These are phyloP conservation scores for Komagataella ulmi DNA, from an alignment of 805 yeast genomes.

Conservation along the genomic window DNA sequence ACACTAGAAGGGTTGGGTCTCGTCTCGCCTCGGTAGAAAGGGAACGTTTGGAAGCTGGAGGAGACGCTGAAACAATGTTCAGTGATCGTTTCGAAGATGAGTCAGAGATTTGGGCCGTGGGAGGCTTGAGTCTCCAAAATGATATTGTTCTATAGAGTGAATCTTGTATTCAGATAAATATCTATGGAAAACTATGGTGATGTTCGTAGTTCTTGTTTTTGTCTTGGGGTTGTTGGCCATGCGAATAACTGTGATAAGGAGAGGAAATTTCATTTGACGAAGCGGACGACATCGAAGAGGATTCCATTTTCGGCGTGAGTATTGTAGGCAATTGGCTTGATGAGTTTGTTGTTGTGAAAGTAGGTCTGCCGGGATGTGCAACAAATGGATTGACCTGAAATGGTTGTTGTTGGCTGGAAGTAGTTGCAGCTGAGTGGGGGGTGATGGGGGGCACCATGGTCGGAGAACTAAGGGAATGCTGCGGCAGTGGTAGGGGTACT, in stretches of 20 bases:
- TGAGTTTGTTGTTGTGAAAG: not conserved
- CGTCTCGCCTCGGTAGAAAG: slow-evolving; percentile 80
- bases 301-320: not conserved
- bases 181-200: not conserved
- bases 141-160: not conserved
- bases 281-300: not conserved
- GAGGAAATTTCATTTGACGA: not conserved
- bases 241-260: not conserved
- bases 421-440: not conserved
- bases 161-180: not conserved
- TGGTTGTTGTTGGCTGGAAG: not conserved
- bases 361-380: not conserved
- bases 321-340: not conserved
- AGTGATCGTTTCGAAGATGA: slow-evolving; percentile 83
- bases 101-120: slow-evolving; percentile 79
- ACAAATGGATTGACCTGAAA: not conserved
- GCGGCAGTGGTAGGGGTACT: not conserved
- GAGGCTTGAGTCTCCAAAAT: slow-evolving; percentile 38
- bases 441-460: not conserved
- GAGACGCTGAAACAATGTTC: slow-evolving; percentile 75
- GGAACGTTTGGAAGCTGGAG: slow-evolving; percentile 82
- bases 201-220: not conserved
- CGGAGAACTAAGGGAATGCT: not conserved
- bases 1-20: slow-evolving; percentile 79
- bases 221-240: not conserved